These are phyloP conservation scores for Colletotrichum sp. DNA, from an alignment of 2,329 filamentous ascomycete species.

Conservation along the genomic window DNA sequence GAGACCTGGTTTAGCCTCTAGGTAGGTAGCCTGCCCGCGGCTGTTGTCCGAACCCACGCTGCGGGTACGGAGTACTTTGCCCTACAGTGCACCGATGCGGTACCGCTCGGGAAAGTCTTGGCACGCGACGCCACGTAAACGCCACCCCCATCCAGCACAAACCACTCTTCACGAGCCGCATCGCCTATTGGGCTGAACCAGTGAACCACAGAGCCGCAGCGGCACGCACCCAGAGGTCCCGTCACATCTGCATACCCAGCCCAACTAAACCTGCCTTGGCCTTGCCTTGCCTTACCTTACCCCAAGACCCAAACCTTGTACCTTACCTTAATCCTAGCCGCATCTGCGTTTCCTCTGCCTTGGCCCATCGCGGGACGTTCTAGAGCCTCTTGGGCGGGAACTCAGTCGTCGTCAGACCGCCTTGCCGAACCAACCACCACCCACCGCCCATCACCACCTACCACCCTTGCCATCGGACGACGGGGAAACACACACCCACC, in stretches of 20 bases:
- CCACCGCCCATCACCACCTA: not conserved
- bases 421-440: not conserved
- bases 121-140: conserved; percentile 18
- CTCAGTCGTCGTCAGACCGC: conserved; percentile 7
- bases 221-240: not conserved
- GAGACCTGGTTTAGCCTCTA: not conserved
- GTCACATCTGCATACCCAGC: not conserved
- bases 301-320: not conserved
- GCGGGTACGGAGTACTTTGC: not conserved
- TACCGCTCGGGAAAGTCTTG: not conserved
- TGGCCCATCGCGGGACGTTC: not conserved
- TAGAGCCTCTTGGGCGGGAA: not conserved
- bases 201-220: not conserved
- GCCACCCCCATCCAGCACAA: not conserved
- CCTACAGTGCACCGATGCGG: not conserved
- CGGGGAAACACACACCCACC: not conserved
- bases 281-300: not conserved
- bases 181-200: conserved; percentile 1
- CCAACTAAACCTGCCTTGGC: not conserved
- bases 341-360: not conserved
- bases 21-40: not conserved
- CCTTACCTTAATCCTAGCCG: not conserved
- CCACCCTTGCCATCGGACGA: not conserved
- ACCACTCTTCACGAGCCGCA: not conserved
- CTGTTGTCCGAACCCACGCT: conserved; percentile 1